These are phyloP conservation scores for Fragaria iinumae DNA, from an alignment of 306 rosid genomes.

Conservation along the genomic window DNA sequence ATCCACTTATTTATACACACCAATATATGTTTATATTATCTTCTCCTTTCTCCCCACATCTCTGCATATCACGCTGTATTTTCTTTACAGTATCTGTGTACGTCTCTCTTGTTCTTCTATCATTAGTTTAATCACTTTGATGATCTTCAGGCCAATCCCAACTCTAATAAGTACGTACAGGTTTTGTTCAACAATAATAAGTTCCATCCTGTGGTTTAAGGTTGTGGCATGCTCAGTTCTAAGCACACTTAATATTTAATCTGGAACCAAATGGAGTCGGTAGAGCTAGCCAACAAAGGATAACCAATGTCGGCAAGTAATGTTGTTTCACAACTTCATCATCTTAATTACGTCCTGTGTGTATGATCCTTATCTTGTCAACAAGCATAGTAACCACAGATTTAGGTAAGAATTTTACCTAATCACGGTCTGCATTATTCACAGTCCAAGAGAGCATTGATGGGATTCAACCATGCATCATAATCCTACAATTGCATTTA, in stretches of 20 bases:
- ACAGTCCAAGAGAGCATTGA: no score
- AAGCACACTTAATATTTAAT: neutral
- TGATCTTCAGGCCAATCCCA: constrained; percentile 12
- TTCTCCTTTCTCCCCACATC: constrained; percentile 22
- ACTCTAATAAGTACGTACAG: constrained; percentile 6
- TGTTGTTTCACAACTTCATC: neutral
- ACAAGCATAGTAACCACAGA: neutral
- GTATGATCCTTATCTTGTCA: neutral
- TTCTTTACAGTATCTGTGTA: constrained; percentile 11
- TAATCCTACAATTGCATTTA: neutral
- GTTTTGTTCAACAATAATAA: neutral
- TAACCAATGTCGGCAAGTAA: neutral
- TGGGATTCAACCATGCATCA: neutral
- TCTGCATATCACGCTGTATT: constrained; percentile 13
- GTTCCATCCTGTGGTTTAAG: constrained; percentile 3
- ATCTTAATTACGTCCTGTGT: neutral
- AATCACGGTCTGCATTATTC: neutral
- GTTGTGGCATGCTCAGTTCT: neutral
- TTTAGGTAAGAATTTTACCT: neutral
- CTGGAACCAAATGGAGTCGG: neutral
- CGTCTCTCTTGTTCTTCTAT: neutral
- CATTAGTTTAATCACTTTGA: constrained; percentile 4
- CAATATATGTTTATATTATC: constrained; percentile 35
- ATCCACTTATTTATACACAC: constrained; percentile 15
- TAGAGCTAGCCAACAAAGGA: neutral